Evolutionary conservation across 495 filamentous ascomycete genomes (phyloP), one percentile per base, ranked within the genome.

Genomic region (Aspergillus conjunctus): DNA sequence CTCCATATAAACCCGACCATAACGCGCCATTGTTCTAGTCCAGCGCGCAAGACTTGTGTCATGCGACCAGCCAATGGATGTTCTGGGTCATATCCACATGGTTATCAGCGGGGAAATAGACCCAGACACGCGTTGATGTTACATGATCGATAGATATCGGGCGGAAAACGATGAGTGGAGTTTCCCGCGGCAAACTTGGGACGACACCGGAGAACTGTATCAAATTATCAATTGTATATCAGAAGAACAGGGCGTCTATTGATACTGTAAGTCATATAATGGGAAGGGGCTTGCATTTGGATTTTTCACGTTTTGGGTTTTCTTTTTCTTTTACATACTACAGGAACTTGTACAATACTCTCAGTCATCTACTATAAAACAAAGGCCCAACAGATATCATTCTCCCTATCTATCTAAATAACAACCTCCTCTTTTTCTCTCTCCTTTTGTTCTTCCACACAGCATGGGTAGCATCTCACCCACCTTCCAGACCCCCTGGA

Each of bases 401-500:
- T 34, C 45, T 49, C 46, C 56, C 39, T 59, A 63, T 56, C 30
- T 58, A 21, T 34, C 17, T 5, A 33, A 18, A 11, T n/a, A 39
- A 34, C 17, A 5, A 3, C 18, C 32, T 21, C 31, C 18, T 12
- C 17, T 32, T 37, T 15, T 34, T 4, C 1, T n/a, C 7, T 30
- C 49, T 32, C 22, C 26, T 26, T 26, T 5, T 5, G 5, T 26
- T 2, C 37, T 17, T 44, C 52, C 18, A 20, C 20, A n/a, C 18
- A 49, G 11, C 37, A 48, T 48, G 44, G 44, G 44, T 48, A 48
- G 59, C 61, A 63, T 55, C 55, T 41, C 64, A 53, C 53, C 74
- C 63, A 51, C 51, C 58, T 70, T 71, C 68, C 72, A 75, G 54
- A 76, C 70, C 45, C 89, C 88, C 56, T 91, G 86, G 87, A 82